phyloP scores from a whole-genome alignment of 2,329 filamentous ascomycete species.

The Lasiodiplodia hormozganensis region DNA sequence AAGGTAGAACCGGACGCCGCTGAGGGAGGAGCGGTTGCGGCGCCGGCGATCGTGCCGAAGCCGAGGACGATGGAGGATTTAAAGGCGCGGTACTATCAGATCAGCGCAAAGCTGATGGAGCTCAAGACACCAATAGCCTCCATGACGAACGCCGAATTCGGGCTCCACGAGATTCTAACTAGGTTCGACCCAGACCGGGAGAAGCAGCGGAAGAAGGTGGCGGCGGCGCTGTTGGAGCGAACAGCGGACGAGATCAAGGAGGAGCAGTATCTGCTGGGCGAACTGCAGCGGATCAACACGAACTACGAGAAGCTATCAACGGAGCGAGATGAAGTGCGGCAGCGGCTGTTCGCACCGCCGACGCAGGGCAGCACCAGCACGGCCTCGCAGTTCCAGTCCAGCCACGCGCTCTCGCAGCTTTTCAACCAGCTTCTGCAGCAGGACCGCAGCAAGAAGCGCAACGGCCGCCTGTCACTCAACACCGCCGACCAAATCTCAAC shows the following conservation, averaged over 20 bases:
- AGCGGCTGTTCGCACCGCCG: slow-evolving; percentile 81
- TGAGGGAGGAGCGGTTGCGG: slow-evolving; percentile 41
- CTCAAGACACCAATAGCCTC: slow-evolving; percentile 47
- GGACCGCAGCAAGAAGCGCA: slow-evolving; percentile 90
- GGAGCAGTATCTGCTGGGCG: slow-evolving; percentile 86
- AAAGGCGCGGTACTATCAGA: slow-evolving; percentile 88
- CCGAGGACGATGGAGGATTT: slow-evolving; percentile 83
- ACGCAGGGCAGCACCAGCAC: slow-evolving; percentile 60
- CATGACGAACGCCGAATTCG: slow-evolving; percentile 88
- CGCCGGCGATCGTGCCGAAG: slow-evolving; percentile 46
- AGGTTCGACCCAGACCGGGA: slow-evolving; percentile 87
- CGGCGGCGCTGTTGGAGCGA: slow-evolving; percentile 77
- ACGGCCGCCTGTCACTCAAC: slow-evolving; percentile 47
- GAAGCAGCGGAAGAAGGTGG: slow-evolving; percentile 81
- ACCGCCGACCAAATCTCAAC: slow-evolving; percentile 46
- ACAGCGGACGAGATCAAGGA: slow-evolving; percentile 89
- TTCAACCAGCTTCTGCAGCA: slow-evolving; percentile 81
- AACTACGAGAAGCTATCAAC: slow-evolving; percentile 86
- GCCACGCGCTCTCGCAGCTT: slow-evolving; percentile 77
- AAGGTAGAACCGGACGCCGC: slow-evolving; percentile 1
- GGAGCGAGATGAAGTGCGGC: slow-evolving; percentile 86
- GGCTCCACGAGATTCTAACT: slow-evolving; percentile 81
- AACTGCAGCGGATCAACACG: slow-evolving; percentile 89
- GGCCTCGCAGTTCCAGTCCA: slow-evolving; percentile 72
- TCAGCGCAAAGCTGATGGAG: slow-evolving; percentile 65